A percentile compares a stretch with the other conserved stretches of the same genome.
These are phyloP conservation scores for Groenewaldozyma auringiensis DNA, from an alignment of 1,139 yeast species.

Conservation along the genomic window DNA sequence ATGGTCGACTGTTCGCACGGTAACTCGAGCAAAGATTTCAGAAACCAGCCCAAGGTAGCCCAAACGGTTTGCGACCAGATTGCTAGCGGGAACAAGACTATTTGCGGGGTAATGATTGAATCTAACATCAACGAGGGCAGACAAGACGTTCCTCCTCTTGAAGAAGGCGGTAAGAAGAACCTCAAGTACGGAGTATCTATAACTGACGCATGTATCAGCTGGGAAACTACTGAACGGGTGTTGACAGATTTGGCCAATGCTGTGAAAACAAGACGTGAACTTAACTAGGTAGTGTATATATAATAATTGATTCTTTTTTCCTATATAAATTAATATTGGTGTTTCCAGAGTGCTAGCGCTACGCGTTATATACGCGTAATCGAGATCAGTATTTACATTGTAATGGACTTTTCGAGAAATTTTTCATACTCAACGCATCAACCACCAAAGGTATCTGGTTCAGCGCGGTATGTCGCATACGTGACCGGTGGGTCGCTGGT, in stretches of 20 bases:
- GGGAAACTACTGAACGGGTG: constrained; percentile 75
- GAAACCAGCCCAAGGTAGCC: constrained; percentile 92
- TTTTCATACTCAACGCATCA: constrained; percentile 7
- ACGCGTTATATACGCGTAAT: neutral
- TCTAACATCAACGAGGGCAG: constrained; percentile 86
- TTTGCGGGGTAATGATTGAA: constrained; percentile 96
- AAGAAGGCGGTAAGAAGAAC: constrained; percentile 60
- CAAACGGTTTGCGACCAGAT: constrained; percentile 71
- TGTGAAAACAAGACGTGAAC: constrained; percentile 64
- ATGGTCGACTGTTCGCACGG: constrained; percentile 99
- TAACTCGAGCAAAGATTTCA: constrained; percentile 81
- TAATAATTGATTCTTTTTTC: neutral
- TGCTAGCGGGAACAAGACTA: constrained; percentile 60
- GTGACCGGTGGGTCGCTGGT: constrained; percentile 18
- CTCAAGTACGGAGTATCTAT: constrained; percentile 88
- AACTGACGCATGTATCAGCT: constrained; percentile 92
- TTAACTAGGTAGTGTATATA: constrained; percentile 17
- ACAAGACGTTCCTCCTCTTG: constrained; percentile 73
- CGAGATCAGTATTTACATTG: neutral
- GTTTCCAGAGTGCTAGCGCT: neutral
- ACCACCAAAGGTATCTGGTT: constrained; percentile 16
- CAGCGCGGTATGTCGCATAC: constrained; percentile 20
- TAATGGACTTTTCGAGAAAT: constrained; percentile 9
- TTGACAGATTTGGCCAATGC: constrained; percentile 68
- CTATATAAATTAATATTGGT: neutral